Base-by-base conservation (phyloP, 75 land plant species). In the Ceratopteris richardii region DNA sequence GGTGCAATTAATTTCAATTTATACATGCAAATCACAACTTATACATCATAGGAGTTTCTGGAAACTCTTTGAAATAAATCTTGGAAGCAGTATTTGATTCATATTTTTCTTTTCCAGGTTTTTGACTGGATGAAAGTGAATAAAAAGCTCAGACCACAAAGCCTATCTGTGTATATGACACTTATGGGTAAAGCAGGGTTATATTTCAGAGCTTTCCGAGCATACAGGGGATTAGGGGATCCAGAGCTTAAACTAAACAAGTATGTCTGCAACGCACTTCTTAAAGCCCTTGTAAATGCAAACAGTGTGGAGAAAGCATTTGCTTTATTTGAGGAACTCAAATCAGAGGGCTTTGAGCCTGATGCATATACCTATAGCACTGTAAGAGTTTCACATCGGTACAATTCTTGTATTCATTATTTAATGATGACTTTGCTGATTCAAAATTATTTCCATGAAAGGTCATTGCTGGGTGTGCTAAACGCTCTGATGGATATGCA, bases 121-220 rank as follows among this genome's bases (percentile, higher is more conserved):
- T 52, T 52, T 52, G 54, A 26, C 23, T 52, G 54, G 54, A 52
- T 52, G 54, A 52, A 52, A 14, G 54, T 12, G 2, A 52, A 52
- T 52, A 26, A 52, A 13, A 52, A 52, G 29, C 16, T 52, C 29
- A 52, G 28, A 23, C 5, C 54, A 5, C 54, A 52, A 23, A 52
- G 54, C 29, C 16, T 52, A 26, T 23, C 54, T 19, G 23, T 26
- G 25, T 52, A 23, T 26, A 52, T 52, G 1, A 12, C 29, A 52
- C 25, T 23, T 2, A 52, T 52, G 54, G 54, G 54, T 2, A 52
- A 52, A 24, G 54, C 54, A 19, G 54, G 54, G 24, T 14, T 24
- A 22, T 28, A 22, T 23, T 24, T 26, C 25, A 18, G 27, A 52
- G 54, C 54, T 3, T 26, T 52, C 3, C 25, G 28, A 1, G 18